These are phyloP conservation scores for Verticillium nonalfalfae DNA, from an alignment of 2,329 filamentous ascomycete species.

Conservation along the genomic window DNA sequence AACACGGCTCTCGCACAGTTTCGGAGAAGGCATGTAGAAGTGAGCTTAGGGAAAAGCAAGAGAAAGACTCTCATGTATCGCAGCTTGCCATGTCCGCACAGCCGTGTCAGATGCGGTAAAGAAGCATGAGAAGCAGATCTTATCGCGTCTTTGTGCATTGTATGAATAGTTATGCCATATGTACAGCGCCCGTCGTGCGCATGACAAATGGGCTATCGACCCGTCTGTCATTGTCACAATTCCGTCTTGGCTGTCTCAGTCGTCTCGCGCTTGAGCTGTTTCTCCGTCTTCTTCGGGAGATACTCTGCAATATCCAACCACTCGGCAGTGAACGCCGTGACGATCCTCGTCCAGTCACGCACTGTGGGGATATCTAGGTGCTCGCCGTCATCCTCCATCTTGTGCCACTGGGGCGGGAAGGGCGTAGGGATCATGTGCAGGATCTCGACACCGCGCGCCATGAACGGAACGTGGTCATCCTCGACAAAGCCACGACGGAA, in stretches of 20 bases:
- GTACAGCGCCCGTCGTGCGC: not conserved
- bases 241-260: not conserved
- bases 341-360: conserved; percentile 80
- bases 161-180: not conserved
- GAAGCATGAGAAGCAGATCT: not conserved
- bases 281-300: conserved; percentile 20
- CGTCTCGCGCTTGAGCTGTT: conserved; percentile 15
- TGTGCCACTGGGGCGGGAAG: conserved; percentile 86
- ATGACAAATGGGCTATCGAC: not conserved
- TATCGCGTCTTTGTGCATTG: not conserved
- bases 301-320: conserved; percentile 62
- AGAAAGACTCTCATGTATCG: not conserved
- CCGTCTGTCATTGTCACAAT: conserved; percentile 3
- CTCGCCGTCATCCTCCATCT: conserved; percentile 71
- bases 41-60: too few species aligned
- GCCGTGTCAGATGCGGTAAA: not conserved
- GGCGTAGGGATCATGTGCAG: conserved; percentile 82
- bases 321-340: conserved; percentile 79
- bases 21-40: too few species aligned
- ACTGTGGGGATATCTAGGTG: conserved; percentile 76
- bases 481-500: conserved; percentile 51
- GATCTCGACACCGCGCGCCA: conserved; percentile 78
- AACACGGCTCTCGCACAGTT: not conserved
- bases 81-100: too few species aligned
- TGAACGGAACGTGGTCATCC: conserved; percentile 91